Conservation (phyloP, 176 grass and related monocot species). For the Alopecurus myosuroides region DNA sequence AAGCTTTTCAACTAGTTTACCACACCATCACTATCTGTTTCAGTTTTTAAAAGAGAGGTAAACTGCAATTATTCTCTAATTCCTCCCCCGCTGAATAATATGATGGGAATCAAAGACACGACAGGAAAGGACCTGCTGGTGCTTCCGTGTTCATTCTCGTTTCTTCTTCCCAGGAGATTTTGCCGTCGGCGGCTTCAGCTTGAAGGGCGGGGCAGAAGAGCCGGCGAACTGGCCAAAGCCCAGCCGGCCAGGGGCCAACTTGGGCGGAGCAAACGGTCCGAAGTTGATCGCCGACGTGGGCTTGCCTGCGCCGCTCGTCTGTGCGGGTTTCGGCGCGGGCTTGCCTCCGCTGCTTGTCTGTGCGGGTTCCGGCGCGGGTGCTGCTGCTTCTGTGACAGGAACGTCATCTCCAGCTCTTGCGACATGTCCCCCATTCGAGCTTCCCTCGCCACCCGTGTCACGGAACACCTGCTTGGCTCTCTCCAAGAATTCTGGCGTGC, state of each 20-base stretch:
- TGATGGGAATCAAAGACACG: not conserved
- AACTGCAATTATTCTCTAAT: not conserved
- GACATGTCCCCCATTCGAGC: not conserved
- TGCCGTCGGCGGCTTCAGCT: not conserved
- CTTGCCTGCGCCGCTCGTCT: not conserved
- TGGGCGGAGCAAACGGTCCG: slow-evolving; percentile 36
- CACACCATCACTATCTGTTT: not conserved
- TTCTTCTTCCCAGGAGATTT: slow-evolving; percentile 22
- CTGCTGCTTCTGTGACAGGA: not conserved
- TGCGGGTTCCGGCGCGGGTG: not conserved
- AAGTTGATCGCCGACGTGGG: not conserved
- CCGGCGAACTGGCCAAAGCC: slow-evolving; percentile 37
- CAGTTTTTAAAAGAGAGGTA: not conserved
- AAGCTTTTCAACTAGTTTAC: not conserved
- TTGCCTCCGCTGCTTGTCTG: not conserved
- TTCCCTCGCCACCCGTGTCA: not conserved
- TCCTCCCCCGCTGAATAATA: not conserved
- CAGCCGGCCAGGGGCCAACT: slow-evolving; percentile 28
- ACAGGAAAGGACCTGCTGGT: not conserved
- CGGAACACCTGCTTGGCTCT: slow-evolving; percentile 30
- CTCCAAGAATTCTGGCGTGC: slow-evolving; percentile 26
- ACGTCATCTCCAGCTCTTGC: not conserved
- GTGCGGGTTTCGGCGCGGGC: not conserved
- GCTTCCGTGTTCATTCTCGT: not conserved
- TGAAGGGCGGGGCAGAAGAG: slow-evolving; percentile 33